Base-by-base conservation (phyloP, 805 yeast genomes). In the Lachancea fermentati region DNA sequence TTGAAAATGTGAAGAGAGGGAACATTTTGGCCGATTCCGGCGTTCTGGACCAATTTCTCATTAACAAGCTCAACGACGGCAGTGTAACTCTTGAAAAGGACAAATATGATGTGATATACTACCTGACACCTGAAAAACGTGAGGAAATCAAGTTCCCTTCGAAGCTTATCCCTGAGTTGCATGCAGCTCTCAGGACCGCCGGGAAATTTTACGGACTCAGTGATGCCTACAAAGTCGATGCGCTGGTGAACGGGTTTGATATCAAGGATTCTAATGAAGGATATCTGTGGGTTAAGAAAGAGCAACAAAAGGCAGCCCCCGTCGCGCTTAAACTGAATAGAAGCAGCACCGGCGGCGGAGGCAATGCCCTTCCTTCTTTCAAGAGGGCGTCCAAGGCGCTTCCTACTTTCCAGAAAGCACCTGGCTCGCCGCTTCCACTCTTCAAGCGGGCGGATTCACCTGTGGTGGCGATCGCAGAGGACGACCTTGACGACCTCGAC, bases 161-260 rank as follows among this genome's bases (percentile, higher is more conserved):
- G n/a, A 58, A 62, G 33, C 60, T 76, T 29, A 66, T 75, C 39
- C 49, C 60, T 7, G 58, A 65, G 24, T 49, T 80, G 5, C 63
- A 52, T 48, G 57, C 57, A 5, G 53, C 73, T 1, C 61, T 79
- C 47, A 60, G 57, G 33, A 47, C 53, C 5, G 66, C 63, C 16
- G 85, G 85, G 17, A 59, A 43, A 26, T 60, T 80, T 22, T 57
- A 59, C 30, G 87, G 87, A 6, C 70, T 78, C 66, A 47, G 67
- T 65, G 60, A 60, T 35, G 40, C 15, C 3, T 55, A 47, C 39
- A 61, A 59, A 35, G 57, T 85, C 39, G 82, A 80, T 50, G 89
- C 79, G 18, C 66, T 84, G 38, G 70, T 80, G 68, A 69, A 72
- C 24, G 91, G 89, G 0, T 81, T 84, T 47, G 62, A 75, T 19